Evolutionary conservation across 208 protist genomes (phyloP), one percentile per base, ranked within the genome.

Genomic region (Trypanosoma mega): DNA sequence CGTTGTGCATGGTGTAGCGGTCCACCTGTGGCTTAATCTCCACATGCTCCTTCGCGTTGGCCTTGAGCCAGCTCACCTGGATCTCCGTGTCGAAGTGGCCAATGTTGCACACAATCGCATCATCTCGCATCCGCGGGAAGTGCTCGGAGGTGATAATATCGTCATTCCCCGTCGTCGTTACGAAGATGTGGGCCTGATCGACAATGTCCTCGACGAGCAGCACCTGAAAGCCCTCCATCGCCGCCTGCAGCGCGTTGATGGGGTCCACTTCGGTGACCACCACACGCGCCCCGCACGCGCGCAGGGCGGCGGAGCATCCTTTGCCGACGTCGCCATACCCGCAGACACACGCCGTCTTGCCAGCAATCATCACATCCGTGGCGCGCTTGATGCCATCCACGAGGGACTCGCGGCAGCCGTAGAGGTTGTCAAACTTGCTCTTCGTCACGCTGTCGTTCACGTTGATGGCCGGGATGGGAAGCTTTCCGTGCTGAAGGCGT

Each of bases 61-160:
- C 71, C 66, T 96, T 82, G 36, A 99, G 85, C 79, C 88, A 97
- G 37, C 74, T 80, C 51, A 99, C 97, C 79, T 99, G 97, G 74
- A 99, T 99, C 92, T 99, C 98, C 67, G 97, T 98, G 90, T 99
- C 98, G 72, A 99, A 99, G 87, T 99, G 98, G 66, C 98, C 98
- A 85, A 99, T 99, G 96, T 99, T 99, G 87, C 97, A 98, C 52
- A 99, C 96, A 75, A 99, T 99, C 57, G 94, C 96, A 80, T 99
- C 94, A 68, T 99, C 91, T 74, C 96, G 97, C 98, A 99, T 99
- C 57, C 91, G 81, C 18, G 68, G 72, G 91, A 99, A 99, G 88
- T 99, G 97, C 53, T 90, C 79, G 21, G 56, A 72, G 47, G 77
- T 97, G 82, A 99, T 98, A 76, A 99, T 99, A 80, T 99, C 97